Evolutionary conservation across 2,329 filamentous ascomycete genomes (phyloP).

Genomic region (Atkinsonella texensis): DNA sequence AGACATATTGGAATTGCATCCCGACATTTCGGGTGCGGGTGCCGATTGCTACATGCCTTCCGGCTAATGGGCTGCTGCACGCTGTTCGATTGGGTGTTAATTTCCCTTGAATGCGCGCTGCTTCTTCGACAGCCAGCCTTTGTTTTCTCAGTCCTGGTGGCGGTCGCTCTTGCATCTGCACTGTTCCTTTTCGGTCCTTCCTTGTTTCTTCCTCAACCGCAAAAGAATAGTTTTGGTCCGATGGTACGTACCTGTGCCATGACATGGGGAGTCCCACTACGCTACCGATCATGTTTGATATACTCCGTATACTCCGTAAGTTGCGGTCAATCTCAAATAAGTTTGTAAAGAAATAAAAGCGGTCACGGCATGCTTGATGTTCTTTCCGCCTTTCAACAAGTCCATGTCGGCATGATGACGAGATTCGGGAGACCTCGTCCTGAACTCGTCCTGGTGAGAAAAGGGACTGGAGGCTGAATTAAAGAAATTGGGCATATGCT

Average conservation of each 20-base stretch:
- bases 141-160: background rate
- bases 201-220: background rate
- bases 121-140: background rate
- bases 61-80: background rate
- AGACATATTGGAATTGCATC: background rate
- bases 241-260: background rate
- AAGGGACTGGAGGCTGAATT: background rate
- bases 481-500: background rate
- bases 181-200: background rate
- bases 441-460: background rate
- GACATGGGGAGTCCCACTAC: background rate
- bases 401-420: background rate
- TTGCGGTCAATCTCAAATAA: background rate
- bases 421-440: background rate
- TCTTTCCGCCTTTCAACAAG: background rate
- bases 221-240: background rate
- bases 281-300: background rate
- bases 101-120: background rate
- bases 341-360: background rate
- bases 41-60: background rate
- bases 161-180: background rate
- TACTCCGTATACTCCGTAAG: background rate
- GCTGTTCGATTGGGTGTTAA: no score
- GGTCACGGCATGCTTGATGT: background rate
- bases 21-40: background rate